Evolutionary conservation across 768 basidiomycete species (phyloP).

Genomic region (Tylopilus balloui): DNA sequence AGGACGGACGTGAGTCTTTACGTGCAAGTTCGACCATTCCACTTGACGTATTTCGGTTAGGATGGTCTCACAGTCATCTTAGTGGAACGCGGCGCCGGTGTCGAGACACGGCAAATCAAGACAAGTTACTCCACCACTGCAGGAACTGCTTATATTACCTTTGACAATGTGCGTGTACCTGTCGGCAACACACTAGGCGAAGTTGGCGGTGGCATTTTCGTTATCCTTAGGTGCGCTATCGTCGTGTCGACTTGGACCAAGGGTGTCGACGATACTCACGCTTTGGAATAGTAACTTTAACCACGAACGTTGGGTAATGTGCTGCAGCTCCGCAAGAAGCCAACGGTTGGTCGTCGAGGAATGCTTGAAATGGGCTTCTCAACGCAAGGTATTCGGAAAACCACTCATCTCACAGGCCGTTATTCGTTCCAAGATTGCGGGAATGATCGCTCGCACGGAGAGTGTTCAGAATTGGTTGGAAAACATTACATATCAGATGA

Average conservation of each 20-base stretch:
- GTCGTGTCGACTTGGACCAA: not conserved
- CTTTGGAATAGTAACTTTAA: constrained; percentile 72
- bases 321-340: constrained; percentile 63
- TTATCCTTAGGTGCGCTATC: constrained; percentile 45
- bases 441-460: constrained; percentile 84
- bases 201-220: constrained; percentile 58
- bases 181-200: constrained; percentile 76
- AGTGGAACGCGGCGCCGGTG: constrained; percentile 58
- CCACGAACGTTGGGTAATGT: constrained; percentile 93
- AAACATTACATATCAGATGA: constrained; percentile 84
- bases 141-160: constrained; percentile 81
- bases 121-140: constrained; percentile 85
- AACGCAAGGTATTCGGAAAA: constrained; percentile 91
- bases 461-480: constrained; percentile 84
- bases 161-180: constrained; percentile 82
- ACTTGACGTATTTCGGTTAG: constrained; percentile 26
- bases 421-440: constrained; percentile 81
- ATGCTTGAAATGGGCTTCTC: constrained; percentile 85
- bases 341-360: constrained; percentile 76
- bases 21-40: constrained; percentile 15
- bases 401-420: constrained; percentile 80
- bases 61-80: constrained; percentile 63
- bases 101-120: constrained; percentile 67
- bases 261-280: not conserved
- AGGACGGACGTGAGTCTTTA: constrained; percentile 41